Percentiles rank a stretch among this genome's conserved stretches.
phyloP scores from a whole-genome alignment of 805 yeast species.

The Metschnikowia vanudenii region DNA sequence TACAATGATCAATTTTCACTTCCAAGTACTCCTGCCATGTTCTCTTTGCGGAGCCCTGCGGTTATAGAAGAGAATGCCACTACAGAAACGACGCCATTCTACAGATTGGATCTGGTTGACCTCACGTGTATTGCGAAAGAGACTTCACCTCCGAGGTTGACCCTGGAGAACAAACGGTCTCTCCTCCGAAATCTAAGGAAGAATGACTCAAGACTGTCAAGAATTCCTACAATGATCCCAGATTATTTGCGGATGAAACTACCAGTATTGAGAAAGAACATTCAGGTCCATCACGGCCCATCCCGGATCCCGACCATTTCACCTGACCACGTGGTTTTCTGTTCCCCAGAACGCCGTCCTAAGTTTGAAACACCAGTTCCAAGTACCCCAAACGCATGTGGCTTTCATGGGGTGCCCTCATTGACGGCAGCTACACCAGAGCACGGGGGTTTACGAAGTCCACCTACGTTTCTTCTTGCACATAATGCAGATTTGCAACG shows the following conservation, averaged over 20 bases:
- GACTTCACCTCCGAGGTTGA: not conserved
- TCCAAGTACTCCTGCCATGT: constrained; percentile 10
- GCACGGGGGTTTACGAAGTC: constrained; percentile 5
- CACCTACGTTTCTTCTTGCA: constrained; percentile 11
- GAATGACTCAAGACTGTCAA: constrained; percentile 11
- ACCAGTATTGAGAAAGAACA: constrained; percentile 27
- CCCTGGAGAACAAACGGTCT: not conserved
- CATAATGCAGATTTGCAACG: not conserved
- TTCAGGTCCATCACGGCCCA: constrained; percentile 4
- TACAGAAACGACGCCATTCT: constrained; percentile 11
- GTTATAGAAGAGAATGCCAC: not conserved
- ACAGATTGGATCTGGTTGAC: not conserved
- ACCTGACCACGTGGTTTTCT: constrained; percentile 31
- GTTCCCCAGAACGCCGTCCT: constrained; percentile 22
- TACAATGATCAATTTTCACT: constrained; percentile 3
- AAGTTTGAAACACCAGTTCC: not conserved
- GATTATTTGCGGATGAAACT: constrained; percentile 22
- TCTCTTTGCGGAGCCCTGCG: constrained; percentile 4
- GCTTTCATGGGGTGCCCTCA: constrained; percentile 4
- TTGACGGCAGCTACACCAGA: constrained; percentile 4
- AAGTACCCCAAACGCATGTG: not conserved
- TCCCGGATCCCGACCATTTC: constrained; percentile 31
- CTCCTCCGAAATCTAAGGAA: not conserved
- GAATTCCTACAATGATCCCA: constrained; percentile 27
- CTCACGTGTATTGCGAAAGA: not conserved